A percentile compares a stretch with the other conserved stretches of the same genome.
phyloP scores from a whole-genome alignment of 371 early-diverging fungal genomes.

The Syncephalastrum contaminatum region DNA sequence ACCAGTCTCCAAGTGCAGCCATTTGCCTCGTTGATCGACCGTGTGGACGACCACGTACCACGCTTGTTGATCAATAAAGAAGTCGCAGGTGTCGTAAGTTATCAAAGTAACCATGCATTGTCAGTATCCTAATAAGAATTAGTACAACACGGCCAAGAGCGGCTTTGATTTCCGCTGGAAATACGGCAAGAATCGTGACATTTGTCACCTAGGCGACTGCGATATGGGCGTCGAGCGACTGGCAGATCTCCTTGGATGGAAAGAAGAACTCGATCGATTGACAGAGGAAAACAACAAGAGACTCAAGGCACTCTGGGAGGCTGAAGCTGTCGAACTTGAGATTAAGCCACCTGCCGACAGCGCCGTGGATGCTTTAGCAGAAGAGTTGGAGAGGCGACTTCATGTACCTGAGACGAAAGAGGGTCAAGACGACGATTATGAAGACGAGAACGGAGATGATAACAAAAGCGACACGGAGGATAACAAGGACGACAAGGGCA shows the following conservation, averaged over 20 bases:
- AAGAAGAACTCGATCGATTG: constrained; percentile 38
- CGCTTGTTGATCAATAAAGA: constrained; percentile 88
- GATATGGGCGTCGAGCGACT: constrained; percentile 74
- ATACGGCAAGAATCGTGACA: constrained; percentile 68
- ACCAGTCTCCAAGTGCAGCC: constrained; percentile 88
- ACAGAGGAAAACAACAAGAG: constrained; percentile 37
- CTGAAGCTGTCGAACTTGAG: constrained; percentile 28
- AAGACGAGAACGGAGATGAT: too few species aligned
- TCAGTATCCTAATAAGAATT: neutral
- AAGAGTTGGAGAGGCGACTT: constrained; percentile 31
- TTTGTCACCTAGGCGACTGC: constrained; percentile 71
- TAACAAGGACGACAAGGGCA: too few species aligned
- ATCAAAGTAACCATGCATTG: neutral
- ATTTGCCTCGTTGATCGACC: constrained; percentile 78
- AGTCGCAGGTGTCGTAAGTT: constrained; percentile 64
- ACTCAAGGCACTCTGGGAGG: constrained; percentile 47
- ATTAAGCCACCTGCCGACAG: constrained; percentile 13
- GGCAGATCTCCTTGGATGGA: constrained; percentile 48
- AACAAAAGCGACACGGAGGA: too few species aligned
- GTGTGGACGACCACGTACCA: constrained; percentile 65
- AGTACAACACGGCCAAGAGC: constrained; percentile 22
- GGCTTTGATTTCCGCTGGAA: constrained; percentile 89
- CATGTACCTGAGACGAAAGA: constrained; percentile 14
- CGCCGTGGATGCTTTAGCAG: constrained; percentile 29
- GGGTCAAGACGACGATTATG: too few species aligned